Base-by-base conservation (phyloP, 2,329 filamentous ascomycete species). In the Leptographium lundbergii region DNA sequence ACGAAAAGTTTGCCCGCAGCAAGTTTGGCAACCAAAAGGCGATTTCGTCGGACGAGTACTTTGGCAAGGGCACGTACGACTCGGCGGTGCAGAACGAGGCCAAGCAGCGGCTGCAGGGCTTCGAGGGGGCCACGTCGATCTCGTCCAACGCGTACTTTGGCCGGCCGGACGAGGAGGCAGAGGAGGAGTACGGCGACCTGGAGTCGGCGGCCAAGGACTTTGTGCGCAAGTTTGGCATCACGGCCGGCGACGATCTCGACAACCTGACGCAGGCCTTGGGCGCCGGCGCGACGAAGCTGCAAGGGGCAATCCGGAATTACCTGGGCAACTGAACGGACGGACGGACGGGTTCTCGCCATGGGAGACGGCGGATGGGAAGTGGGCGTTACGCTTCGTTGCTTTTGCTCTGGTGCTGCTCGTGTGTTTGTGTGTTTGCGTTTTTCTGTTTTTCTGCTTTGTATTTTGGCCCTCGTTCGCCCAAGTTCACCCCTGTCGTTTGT, bases 71-170 rank as follows among this genome's bases (percentile, higher is more conserved):
- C 57, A 76, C 81, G 59, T 97, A 86, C 72, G 91, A 99, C 70
- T 85, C 91, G 45, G 79, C 79, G 59, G 83, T 87, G 10, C 87
- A 94, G 69, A 79, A 84, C 57, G 92, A 96, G 75, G 92, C 94
- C 66, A 95, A 95, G 77, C 79, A 80, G 27, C 84, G 94, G 48
- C 81, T 99, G 58, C 86, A 90, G 75, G 89, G 91, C 54, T 99
- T 99, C 69, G 92, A 97, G 73, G 91, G 94, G 52, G 91, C 94
- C 13, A 86, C 85, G 1, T 77, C 91, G 64, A 99, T 99, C 72
- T 96, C 91, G 7, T 95, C 89, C 60, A 99, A 97, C 72, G 90
- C 90, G 59, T 99, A 97, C 79, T 99, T 99, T 72, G 94, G 94
- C 61, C 87, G 92, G 57, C 87, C 90, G 2, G 94, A 99, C 69